phyloP scores from a whole-genome alignment of 305 asterid species.

The Fraxinus baroniana region DNA sequence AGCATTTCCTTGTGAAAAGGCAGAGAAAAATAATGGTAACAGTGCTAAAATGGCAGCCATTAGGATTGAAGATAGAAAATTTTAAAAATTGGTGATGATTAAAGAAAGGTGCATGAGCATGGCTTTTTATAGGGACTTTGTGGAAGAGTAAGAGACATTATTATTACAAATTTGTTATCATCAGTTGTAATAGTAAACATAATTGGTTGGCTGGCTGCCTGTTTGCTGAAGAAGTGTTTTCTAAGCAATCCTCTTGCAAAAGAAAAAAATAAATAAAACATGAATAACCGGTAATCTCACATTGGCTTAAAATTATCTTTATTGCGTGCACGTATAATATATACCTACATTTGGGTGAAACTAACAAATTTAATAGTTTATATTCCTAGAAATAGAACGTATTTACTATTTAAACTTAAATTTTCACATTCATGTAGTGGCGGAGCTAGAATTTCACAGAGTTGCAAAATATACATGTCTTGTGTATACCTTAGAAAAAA shows the following conservation, averaged over 20 bases:
- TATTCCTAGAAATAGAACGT: too few species aligned
- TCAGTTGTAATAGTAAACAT: conserved; percentile 25
- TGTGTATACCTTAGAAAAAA: too few species aligned
- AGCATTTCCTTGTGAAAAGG: conserved; percentile 18
- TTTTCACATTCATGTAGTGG: too few species aligned
- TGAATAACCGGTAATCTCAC: background rate
- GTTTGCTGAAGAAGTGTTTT: conserved; percentile 38
- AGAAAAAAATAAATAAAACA: background rate
- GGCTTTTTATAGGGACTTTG: background rate
- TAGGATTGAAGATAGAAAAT: background rate
- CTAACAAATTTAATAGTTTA: too few species aligned
- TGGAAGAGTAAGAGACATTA: background rate
- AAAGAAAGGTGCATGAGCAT: background rate
- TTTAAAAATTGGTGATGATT: background rate
- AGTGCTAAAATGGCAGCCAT: conserved; percentile 25
- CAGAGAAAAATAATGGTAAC: conserved; percentile 19
- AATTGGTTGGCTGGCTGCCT: conserved; percentile 18
- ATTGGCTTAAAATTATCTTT: background rate
- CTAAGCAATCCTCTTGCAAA: conserved; percentile 33
- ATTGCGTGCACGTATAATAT: background rate
- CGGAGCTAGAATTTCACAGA: too few species aligned
- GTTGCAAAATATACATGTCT: too few species aligned
- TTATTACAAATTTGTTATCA: background rate
- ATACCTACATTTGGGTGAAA: too few species aligned
- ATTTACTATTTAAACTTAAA: too few species aligned